Percentiles rank a stretch among this genome's conserved stretches.
These are phyloP conservation scores for Candida frijolesensis DNA, from an alignment of 1,139 yeast species.

Conservation along the genomic window DNA sequence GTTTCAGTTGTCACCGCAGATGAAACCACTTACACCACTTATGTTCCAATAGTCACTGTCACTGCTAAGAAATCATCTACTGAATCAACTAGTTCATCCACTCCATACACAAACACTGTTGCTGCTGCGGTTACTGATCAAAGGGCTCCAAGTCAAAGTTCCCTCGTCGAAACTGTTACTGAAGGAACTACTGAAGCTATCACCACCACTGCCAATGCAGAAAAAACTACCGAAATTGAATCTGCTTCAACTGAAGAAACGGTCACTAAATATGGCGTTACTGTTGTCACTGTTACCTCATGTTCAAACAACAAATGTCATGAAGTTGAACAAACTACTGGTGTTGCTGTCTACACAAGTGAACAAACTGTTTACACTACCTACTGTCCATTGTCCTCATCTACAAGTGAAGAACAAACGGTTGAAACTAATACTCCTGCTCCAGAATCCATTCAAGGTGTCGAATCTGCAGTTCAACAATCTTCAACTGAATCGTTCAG, in stretches of 20 bases:
- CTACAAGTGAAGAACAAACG: slow-evolving; percentile 6
- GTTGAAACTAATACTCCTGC: slow-evolving; percentile 5
- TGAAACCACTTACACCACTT: slow-evolving; percentile 26
- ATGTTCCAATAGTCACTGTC: slow-evolving; percentile 26
- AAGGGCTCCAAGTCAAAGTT: neutral
- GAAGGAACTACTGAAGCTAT: slow-evolving; percentile 17
- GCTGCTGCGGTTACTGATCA: neutral
- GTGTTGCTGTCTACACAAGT: slow-evolving; percentile 35
- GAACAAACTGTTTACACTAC: slow-evolving; percentile 23
- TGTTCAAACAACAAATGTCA: slow-evolving; percentile 30
- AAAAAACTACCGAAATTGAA: neutral
- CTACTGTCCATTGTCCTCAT: slow-evolving; percentile 20
- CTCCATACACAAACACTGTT: slow-evolving; percentile 2
- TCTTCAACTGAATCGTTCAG: slow-evolving; percentile 28
- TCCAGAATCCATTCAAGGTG: slow-evolving; percentile 17
- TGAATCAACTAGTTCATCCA: slow-evolving; percentile 1
- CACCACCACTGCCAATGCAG: slow-evolving; percentile 13
- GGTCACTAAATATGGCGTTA: slow-evolving; percentile 10
- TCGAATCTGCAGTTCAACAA: slow-evolving; percentile 21
- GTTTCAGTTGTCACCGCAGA: slow-evolving; percentile 29
- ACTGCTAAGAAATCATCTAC: slow-evolving; percentile 1
- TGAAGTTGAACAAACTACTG: slow-evolving; percentile 35
- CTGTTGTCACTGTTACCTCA: slow-evolving; percentile 24
- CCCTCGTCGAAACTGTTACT: slow-evolving; percentile 1
- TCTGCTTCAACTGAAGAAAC: slow-evolving; percentile 5